phyloP scores from a whole-genome alignment of 2,329 filamentous ascomycete species.

The Ascochyta koolunga region DNA sequence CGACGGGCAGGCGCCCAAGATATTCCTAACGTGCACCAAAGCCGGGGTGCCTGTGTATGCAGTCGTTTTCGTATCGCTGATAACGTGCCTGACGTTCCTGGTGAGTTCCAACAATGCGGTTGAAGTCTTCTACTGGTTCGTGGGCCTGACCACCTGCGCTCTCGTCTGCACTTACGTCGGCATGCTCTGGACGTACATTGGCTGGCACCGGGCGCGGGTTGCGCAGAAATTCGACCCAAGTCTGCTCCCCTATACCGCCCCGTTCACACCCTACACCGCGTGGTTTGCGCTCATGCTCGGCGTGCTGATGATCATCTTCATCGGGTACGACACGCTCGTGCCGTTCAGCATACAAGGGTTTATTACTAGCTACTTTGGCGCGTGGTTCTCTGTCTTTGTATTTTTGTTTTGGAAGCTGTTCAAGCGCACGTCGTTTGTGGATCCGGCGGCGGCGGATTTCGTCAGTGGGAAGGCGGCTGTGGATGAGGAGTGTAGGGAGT shows the following conservation, averaged over 20 bases:
- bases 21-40: constrained; percentile 66
- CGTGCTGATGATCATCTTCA: constrained; percentile 17
- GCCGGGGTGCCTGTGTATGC: constrained; percentile 63
- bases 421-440: constrained; percentile 62
- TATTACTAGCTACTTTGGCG: constrained; percentile 55
- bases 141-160: constrained; percentile 62
- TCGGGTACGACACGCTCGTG: constrained; percentile 63
- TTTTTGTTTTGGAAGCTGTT: constrained; percentile 68
- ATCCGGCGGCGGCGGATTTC: constrained; percentile 47
- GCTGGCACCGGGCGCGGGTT: constrained; percentile 14
- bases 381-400: constrained; percentile 30
- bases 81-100: constrained; percentile 57
- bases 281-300: constrained; percentile 9
- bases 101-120: constrained; percentile 51
- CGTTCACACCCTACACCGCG: constrained; percentile 12
- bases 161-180: constrained; percentile 16
- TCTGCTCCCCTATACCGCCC: constrained; percentile 9
- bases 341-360: constrained; percentile 47
- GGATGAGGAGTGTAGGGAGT: constrained; percentile 48
- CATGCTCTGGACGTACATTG: constrained; percentile 18
- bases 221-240: constrained; percentile 11
- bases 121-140: constrained; percentile 69
- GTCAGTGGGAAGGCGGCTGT: constrained; percentile 51
- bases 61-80: constrained; percentile 52
- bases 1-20: constrained; percentile 67